Base-by-base conservation (phyloP, 108 stramenopile genomes). In the Parietichytrium sp. region DNA sequence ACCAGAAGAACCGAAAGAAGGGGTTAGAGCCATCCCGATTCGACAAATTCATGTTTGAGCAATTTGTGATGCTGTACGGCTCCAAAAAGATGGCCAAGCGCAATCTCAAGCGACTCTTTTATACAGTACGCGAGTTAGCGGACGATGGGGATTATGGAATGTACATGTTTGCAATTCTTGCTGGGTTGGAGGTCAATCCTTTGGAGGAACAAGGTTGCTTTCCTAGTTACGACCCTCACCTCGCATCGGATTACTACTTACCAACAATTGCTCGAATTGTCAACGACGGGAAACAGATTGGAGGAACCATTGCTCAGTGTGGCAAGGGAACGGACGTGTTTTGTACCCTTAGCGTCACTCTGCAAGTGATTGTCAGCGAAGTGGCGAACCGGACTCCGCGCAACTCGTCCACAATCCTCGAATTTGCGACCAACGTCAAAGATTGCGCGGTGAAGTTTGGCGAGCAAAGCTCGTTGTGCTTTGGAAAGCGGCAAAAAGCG, bases 1-100 rank as follows among this genome's bases (percentile, higher is more conserved):
- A 72, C 33, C 61, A 23, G 1, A 72, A 72, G 33, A 72, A 38
- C 20, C 33, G 33, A 36, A 45, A 25, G 6, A 72, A 72, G 20
- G 61, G 61, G 15, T 42, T 72, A 0, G 38, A 10, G 3, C 33
- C 20, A 6, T 7, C 61, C 0, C 61, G 61, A 16, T 72, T 72
- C 33, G 61, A 72, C 2, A 72, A 72, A 27, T 72, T 72, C 42
- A 25, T 72, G 10, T 38, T 72, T 38, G 61, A 72, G 3, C 61
- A 72, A 42, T 25, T 45, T 25, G 33, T 72, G 10, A 45, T 72
- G 42, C 61, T 45, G 25, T 72, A 45, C 45, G 61, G 61, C 33
- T 72, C 61, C 20, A 33, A 42, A 33, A 72, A 72, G 61, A 72
- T 72, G 61, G 61, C 61, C 10, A 72, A 72, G 42, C 61, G 61